Evolutionary conservation across 805 yeast species (phyloP).

Genomic region (Debaryomyces prosopidis): DNA sequence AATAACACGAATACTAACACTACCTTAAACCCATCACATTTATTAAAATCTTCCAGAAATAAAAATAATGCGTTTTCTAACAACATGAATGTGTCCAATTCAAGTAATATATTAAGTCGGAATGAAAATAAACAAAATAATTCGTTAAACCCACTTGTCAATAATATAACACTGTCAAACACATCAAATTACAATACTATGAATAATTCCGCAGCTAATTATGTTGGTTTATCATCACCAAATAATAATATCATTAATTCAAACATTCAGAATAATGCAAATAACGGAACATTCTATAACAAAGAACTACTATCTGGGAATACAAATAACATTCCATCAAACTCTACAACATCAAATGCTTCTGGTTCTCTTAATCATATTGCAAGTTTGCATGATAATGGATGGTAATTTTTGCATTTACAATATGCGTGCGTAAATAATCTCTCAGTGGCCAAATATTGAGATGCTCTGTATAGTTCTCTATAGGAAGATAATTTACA

Average conservation of each 20-base stretch:
- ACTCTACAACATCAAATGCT: neutral
- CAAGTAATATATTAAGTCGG: conserved; percentile 1
- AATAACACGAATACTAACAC: conserved; percentile 10
- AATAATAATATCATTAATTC: conserved; percentile 10
- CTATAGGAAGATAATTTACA: neutral
- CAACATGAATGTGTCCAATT: conserved; percentile 2
- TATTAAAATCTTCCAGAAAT: conserved; percentile 15
- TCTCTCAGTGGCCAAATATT: too few species aligned
- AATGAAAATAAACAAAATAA: conserved; percentile 7
- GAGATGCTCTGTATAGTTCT: too few species aligned
- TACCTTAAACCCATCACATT: conserved; percentile 29
- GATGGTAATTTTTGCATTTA: conserved; percentile 10
- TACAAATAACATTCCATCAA: neutral
- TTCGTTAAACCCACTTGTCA: neutral
- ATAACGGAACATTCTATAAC: neutral
- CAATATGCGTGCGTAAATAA: too few species aligned
- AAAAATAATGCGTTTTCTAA: conserved; percentile 1
- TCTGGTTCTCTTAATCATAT: conserved; percentile 9
- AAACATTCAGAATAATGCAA: conserved; percentile 1
- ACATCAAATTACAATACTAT: neutral
- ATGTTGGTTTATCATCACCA: conserved; percentile 11
- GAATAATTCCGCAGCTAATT: neutral
- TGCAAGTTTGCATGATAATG: conserved; percentile 11
- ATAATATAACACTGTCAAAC: neutral
- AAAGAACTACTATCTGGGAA: conserved; percentile 3